Conservation (phyloP, 345 rosid genomes). For the Sisymbrium altissimum region DNA sequence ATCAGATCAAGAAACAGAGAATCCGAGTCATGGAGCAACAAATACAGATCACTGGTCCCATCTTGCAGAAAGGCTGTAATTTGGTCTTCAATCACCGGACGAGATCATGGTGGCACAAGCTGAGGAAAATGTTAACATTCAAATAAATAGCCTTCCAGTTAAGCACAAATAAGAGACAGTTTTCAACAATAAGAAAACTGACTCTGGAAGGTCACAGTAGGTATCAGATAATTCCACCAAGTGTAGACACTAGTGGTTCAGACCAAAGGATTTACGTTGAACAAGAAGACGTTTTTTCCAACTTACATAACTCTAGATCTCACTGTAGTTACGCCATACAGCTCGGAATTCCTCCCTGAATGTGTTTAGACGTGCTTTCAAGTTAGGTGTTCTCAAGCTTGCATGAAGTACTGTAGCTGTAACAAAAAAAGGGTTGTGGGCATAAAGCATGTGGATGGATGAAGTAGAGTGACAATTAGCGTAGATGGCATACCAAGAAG, state of each 20-base stretch:
- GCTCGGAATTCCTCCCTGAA: conserved; percentile 95
- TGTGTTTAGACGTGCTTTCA: conserved; percentile 94
- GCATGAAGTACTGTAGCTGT: conserved; percentile 89
- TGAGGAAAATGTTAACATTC: background rate
- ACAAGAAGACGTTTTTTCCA: conserved; percentile 15
- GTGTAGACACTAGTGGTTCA: background rate
- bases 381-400: conserved; percentile 89
- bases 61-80: background rate
- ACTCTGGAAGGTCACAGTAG: background rate
- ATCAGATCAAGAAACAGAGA: background rate
- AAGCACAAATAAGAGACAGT: background rate
- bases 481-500: conserved; percentile 65
- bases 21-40: conserved; percentile 9
- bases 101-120: conserved; percentile 6
- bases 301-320: conserved; percentile 55
- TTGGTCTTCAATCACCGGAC: background rate
- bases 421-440: background rate
- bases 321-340: conserved; percentile 98
- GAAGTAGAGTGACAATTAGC: conserved; percentile 16
- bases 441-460: background rate
- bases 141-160: background rate
- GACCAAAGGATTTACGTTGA: background rate
- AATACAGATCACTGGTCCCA: background rate
- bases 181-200: no score
- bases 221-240: background rate